phyloP scores from a whole-genome alignment of 208 protist species.

The Naegleria fowleri region DNA sequence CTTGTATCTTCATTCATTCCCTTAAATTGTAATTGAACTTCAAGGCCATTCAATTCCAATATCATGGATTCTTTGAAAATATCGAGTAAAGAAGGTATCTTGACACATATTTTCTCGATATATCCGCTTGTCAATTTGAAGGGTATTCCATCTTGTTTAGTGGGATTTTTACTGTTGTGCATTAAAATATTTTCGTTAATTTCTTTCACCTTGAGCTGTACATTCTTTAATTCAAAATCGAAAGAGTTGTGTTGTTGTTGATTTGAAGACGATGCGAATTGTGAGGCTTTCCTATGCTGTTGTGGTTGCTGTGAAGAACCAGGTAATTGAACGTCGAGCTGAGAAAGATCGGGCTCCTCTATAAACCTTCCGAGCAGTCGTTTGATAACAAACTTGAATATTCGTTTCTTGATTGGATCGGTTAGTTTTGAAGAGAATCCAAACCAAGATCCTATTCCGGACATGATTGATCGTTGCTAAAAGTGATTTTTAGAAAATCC shows the following conservation, averaged over 20 bases:
- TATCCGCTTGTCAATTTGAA: neutral
- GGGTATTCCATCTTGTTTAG: neutral
- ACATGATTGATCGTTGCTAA: neutral
- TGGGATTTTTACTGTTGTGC: neutral
- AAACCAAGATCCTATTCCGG: neutral
- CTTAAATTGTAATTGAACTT: neutral
- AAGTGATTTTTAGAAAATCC: no score
- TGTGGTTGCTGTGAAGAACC: neutral
- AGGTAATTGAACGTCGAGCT: slow-evolving; percentile 10
- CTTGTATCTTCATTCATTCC: neutral
- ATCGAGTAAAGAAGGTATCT: neutral
- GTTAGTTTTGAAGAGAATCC: neutral
- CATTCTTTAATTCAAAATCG: slow-evolving; percentile 4
- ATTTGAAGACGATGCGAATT: neutral
- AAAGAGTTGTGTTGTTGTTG: neutral
- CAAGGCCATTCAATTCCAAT: neutral
- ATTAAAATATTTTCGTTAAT: neutral
- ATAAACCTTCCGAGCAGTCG: neutral
- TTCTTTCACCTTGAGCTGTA: neutral
- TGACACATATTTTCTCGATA: slow-evolving; percentile 18
- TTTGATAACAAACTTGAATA: slow-evolving; percentile 25
- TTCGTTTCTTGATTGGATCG: neutral
- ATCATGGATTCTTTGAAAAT: neutral
- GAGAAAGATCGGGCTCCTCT: neutral
- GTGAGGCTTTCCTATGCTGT: neutral